Evolutionary conservation across 352 stramenopile genomes (phyloP), one percentile per base, ranked within the genome.

Genomic region (Saprolegnia diclina): DNA sequence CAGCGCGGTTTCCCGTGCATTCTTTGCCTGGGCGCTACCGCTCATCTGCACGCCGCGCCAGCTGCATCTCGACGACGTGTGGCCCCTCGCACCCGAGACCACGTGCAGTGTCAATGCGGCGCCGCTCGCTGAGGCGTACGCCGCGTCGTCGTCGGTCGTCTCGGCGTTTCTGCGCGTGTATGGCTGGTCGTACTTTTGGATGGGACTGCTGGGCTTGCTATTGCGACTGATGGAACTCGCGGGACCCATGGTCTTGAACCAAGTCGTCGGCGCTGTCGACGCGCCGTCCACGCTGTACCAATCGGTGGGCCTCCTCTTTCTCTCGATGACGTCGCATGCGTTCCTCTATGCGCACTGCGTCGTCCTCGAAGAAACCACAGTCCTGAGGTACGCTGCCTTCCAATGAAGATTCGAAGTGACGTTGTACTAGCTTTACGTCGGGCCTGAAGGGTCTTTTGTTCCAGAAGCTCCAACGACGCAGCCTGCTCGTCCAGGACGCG

Each of bases 81-180:
- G 81, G 81, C 73, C 73, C 29, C 74, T 89, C 40, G 66, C 79
- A 44, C 53, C 66, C 16, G 71, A 71, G 21, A 80, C 76, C 65
- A 77, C 72, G 54, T 85, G 78, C 57, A 65, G 11, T 4, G 52
- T 24, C n/a, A 59, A 59, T 9, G 19, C 52, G 7, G 24, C 24
- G 16, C n/a, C 35, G 11, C 13, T 59, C 35, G 16, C 24, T 19
- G 11, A 16, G 3, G 52, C 52, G 13, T 59, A 59, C 52, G 19
- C 24, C 35, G 52, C 24, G 24, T 61, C 62, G 19, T 32, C 32
- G 32, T 68, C 62, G 7, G 62, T 68, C n/a, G 38, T 61, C 35
- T 14, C 7, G 19, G 24, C 62, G 10, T 56, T 48, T 42, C 3
- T 61, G 19, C 14, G 35, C 35, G 46, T 57, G 26, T 68, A 59